Conservation (phyloP, 495 filamentous ascomycete species). For the Lepraria neglecta region DNA sequence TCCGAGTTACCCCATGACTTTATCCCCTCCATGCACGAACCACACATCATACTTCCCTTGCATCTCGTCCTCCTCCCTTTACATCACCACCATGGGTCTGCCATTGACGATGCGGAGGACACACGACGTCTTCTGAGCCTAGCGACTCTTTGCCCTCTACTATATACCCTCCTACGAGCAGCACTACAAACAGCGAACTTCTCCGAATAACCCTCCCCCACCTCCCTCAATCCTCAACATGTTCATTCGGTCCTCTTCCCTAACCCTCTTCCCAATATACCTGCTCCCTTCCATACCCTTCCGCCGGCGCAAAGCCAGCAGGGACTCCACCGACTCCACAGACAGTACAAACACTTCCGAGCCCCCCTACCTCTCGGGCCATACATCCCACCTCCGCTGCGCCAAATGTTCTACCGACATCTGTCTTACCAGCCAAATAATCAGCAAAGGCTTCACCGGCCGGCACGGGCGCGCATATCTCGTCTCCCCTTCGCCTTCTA, state of each 20-base stretch:
- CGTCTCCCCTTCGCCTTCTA: constrained; percentile 44
- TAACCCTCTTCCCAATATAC: constrained; percentile 45
- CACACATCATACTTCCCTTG: not conserved
- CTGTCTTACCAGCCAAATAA: constrained; percentile 69
- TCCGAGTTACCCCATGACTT: not conserved
- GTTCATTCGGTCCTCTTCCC: constrained; percentile 25
- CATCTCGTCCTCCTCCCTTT: not conserved
- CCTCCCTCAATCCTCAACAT: constrained; percentile 2
- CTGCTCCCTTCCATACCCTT: constrained; percentile 50
- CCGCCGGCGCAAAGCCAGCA: constrained; percentile 37
- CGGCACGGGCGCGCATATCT: constrained; percentile 92
- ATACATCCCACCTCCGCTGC: constrained; percentile 64
- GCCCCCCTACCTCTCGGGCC: constrained; percentile 38
- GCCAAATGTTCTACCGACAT: constrained; percentile 66
- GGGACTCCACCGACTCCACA: constrained; percentile 24
- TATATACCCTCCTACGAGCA: not conserved
- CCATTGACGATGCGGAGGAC: not conserved
- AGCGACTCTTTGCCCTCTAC: not conserved
- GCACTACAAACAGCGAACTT: not conserved
- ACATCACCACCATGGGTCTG: not conserved
- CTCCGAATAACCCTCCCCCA: not conserved
- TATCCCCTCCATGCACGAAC: not conserved
- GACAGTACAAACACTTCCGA: not conserved
- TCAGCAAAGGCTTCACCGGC: constrained; percentile 87
- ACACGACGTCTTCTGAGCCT: not conserved